Evolutionary conservation across 2,329 filamentous ascomycete genomes (phyloP), one percentile per base, ranked within the genome.

Genomic region (Chaetomiaceae sp.): DNA sequence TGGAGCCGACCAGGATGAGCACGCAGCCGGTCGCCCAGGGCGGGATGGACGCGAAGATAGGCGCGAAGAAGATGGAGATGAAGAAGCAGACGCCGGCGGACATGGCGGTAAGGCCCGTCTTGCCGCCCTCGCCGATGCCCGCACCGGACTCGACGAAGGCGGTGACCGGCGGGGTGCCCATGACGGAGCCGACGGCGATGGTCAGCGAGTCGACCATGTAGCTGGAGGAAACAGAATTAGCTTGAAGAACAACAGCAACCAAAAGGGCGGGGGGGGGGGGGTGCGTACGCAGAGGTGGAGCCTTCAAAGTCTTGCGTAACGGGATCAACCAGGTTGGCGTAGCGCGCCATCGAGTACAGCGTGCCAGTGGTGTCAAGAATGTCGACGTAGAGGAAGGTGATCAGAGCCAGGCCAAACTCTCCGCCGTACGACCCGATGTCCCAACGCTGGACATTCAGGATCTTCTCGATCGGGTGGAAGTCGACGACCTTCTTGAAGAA

Each of bases 301-400:
- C 88, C 86, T 64, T 94, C 88, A 52, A 95, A 95, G 61, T 95
- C 88, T 60, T 89, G 84, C 0, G 88, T 93, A 41, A 80, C 76
- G 56, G 87, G 84, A 56, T 95, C 86, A 60, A 94, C 83, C 46
- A 86, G 79, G 36, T 86, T 81, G 55, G 83, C 84, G 65, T 91
- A 93, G 24, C 84, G 82, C 15, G 88, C 88, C 88, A 95, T 94
- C 17, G 86, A 86, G 68, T 94, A 95, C 49, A 94, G 70, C 1
- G 88, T 94, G 57, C 87, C 88, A 0, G 88, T 95, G 55, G 81
- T 83, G 65, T 94, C 88, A 36, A 95, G 78, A 51, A 95, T 91
- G 59, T 95, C 88, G 54, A 94, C 88, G 59, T 95, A 94, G 18
- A 94, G 74, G 68, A 95, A 94, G 2, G 88, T 94, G 64, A 94